Conservation (phyloP, 306 rosid species). For the Neltuma alba region DNA sequence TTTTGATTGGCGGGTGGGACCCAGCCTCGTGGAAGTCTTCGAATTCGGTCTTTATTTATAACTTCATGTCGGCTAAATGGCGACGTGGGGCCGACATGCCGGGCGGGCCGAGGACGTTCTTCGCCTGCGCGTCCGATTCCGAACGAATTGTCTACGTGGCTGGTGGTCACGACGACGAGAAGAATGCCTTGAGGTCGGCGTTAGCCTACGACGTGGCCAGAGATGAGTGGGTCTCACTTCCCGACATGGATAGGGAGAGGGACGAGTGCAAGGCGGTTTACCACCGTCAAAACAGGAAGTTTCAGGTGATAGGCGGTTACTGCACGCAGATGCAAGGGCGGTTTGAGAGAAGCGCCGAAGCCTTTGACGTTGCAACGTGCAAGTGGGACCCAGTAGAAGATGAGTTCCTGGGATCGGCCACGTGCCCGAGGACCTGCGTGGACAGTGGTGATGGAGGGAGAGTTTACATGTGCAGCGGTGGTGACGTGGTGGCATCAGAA, state of each 20-base stretch:
- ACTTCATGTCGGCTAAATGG: constrained; percentile 56
- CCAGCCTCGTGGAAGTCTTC: constrained; percentile 63
- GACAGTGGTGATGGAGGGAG: constrained; percentile 21
- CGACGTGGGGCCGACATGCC: constrained; percentile 75
- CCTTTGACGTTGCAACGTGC: constrained; percentile 43
- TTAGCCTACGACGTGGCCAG: constrained; percentile 53
- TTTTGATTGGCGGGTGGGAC: constrained; percentile 81
- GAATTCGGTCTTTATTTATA: constrained; percentile 56
- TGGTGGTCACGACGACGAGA: constrained; percentile 72
- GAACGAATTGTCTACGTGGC: constrained; percentile 52
- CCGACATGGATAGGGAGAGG: constrained; percentile 65
- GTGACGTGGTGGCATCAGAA: constrained; percentile 35
- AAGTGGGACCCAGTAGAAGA: constrained; percentile 50
- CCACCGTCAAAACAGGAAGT: constrained; percentile 36
- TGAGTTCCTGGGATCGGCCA: constrained; percentile 40
- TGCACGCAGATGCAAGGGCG: constrained; percentile 72
- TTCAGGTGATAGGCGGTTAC: constrained; percentile 63
- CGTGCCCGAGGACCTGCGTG: constrained; percentile 63
- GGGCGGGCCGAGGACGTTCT: constrained; percentile 60
- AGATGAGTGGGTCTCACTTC: constrained; percentile 52
- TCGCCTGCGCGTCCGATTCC: constrained; percentile 54
- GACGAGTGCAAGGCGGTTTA: constrained; percentile 72
- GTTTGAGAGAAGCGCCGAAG: constrained; percentile 66
- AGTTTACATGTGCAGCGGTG: constrained; percentile 48
- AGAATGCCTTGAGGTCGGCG: constrained; percentile 65